These are phyloP conservation scores for Exophiala lecanii-corni DNA, from an alignment of 2,329 filamentous ascomycete genomes.

Conservation along the genomic window DNA sequence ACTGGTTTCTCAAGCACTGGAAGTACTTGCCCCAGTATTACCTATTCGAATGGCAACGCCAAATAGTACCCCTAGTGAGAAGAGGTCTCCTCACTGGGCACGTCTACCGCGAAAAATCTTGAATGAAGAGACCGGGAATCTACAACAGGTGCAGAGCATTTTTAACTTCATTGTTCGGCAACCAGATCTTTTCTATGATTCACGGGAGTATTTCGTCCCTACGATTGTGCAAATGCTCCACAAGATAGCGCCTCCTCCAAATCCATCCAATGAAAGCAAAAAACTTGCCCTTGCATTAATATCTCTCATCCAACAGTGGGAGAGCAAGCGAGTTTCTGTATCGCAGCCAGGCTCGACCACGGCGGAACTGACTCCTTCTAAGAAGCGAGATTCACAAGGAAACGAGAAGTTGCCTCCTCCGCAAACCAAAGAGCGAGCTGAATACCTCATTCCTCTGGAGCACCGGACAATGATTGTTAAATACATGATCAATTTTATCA, in stretches of 20 bases:
- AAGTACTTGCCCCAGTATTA: constrained; percentile 89
- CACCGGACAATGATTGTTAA: constrained; percentile 80
- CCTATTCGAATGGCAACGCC: constrained; percentile 65
- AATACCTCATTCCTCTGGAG: constrained; percentile 63
- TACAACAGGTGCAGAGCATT: constrained; percentile 93
- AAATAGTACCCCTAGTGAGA: constrained; percentile 59
- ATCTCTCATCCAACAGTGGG: constrained; percentile 87
- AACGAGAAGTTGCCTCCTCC: constrained; percentile 53
- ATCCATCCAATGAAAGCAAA: constrained; percentile 84
- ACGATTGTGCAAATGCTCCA: constrained; percentile 83
- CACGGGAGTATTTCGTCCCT: constrained; percentile 81
- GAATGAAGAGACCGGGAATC: constrained; percentile 88
- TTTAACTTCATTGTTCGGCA: constrained; percentile 95
- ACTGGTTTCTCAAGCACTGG: constrained; percentile 87
- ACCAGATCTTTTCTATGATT: constrained; percentile 89
- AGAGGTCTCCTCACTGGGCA: constrained; percentile 77
- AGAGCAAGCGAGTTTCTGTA: constrained; percentile 64
- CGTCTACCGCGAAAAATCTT: constrained; percentile 85
- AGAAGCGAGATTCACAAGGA: constrained; percentile 32
- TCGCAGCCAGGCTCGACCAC: constrained; percentile 37
- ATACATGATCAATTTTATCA: constrained; percentile 93
- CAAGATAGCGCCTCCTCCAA: constrained; percentile 80
- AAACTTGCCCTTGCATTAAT: constrained; percentile 88
- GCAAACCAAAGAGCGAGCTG: constrained; percentile 42
- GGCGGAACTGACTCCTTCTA: constrained; percentile 64